Base-by-base conservation (phyloP, 176 grass and related monocot species). In the Musa schizocarpa region DNA sequence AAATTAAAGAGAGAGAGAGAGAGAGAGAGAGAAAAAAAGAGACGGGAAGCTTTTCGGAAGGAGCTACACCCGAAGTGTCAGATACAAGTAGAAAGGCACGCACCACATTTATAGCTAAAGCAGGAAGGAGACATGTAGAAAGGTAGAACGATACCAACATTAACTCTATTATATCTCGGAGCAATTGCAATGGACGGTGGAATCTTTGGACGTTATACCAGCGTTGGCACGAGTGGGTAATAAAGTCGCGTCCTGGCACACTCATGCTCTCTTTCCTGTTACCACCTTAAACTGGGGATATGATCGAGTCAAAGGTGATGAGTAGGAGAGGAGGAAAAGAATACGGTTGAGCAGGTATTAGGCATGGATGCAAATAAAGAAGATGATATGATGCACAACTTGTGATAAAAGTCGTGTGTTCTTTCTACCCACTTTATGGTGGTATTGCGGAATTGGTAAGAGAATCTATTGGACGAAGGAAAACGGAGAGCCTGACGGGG, bases 101-200 rank as follows among this genome's bases (percentile, higher is more conserved):
- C 52, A 52, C 82, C 19, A 61, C 79, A 90, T 87, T 90, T 87
- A 87, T 87, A 90, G 50, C 7, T 63, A 54, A 34, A 74, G 72
- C 53, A 34, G 72, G 25, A 63, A 63, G 67, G 56, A 17, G 53
- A 66, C 8, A 53, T 21, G 63, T 53, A 49, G 53, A 73, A 23
- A 69, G 13, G 0, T 53, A 69, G 23, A 27, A 5, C 17, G 57
- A 69, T 48, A 14, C 2, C 9, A 4, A 74, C 78, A 71, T 8
- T 11, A 71, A 71, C 34, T 2, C 14, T 21, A 20, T 34, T 52
- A 10, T n/a, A 71, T 20, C 13, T 61, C 19, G 20, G 8, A 50
- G 19, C 2, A 51, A 52, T n/a, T n/a, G 11, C n/a, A 71, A 11
- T 61, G 50, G 10, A 50, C 4, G 9, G 8, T 51, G 8, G 48